These are phyloP conservation scores for Sugiyamaella boreocaroliniensis DNA, from an alignment of 805 yeast species.

Conservation along the genomic window DNA sequence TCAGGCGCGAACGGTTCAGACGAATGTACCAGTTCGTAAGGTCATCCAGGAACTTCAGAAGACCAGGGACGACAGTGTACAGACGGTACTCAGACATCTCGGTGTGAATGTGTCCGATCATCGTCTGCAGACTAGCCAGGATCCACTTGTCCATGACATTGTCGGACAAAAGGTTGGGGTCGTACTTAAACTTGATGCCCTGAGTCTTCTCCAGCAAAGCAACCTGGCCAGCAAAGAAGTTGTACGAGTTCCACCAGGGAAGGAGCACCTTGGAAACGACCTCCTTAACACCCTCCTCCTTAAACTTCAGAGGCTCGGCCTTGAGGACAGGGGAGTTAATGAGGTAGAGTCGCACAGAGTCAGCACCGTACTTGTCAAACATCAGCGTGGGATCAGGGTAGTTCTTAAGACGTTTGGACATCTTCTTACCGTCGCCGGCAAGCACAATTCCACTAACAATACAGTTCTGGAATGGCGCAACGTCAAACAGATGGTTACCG, in stretches of 20 bases:
- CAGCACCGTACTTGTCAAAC: slow-evolving; percentile 90
- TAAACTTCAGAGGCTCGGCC: slow-evolving; percentile 94
- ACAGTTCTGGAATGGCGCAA: slow-evolving; percentile 91
- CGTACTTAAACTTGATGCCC: slow-evolving; percentile 63
- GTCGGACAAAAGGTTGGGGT: slow-evolving; percentile 54
- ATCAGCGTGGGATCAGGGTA: slow-evolving; percentile 91
- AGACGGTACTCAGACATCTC: slow-evolving; percentile 90
- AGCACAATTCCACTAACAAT: slow-evolving; percentile 94
- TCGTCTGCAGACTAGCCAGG: slow-evolving; percentile 90
- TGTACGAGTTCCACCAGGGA: slow-evolving; percentile 98
- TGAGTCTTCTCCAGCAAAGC: slow-evolving; percentile 74
- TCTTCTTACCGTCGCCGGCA: slow-evolving; percentile 97
- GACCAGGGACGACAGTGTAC: slow-evolving; percentile 92
- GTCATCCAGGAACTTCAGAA: slow-evolving; percentile 82
- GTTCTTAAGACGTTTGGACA: slow-evolving; percentile 97
- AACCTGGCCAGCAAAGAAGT: slow-evolving; percentile 92
- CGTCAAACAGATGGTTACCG: slow-evolving; percentile 89
- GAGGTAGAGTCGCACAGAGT: slow-evolving; percentile 89
- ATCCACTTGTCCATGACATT: slow-evolving; percentile 99
- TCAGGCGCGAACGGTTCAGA: slow-evolving; percentile 94
- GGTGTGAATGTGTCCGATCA: slow-evolving; percentile 73
- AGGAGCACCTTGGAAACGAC: slow-evolving; percentile 90
- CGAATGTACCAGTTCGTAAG: slow-evolving; percentile 98
- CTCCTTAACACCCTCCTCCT: slow-evolving; percentile 98
- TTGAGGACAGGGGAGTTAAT: slow-evolving; percentile 96